Conservation (phyloP, 352 stramenopile genomes). For the Phytophthora ramorum region DNA sequence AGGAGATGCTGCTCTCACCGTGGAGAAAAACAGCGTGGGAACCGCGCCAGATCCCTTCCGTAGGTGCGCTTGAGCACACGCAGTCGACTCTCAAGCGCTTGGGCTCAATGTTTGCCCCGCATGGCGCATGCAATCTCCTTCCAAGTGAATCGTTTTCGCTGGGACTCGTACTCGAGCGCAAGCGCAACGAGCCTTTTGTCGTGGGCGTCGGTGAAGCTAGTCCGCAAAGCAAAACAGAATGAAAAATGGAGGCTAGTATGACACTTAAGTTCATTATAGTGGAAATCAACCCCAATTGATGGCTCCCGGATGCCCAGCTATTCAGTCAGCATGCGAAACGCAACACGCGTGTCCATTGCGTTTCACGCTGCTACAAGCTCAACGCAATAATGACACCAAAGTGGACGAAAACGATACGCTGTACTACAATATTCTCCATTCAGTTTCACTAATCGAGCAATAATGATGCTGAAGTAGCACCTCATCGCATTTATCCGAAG, state of each 20-base stretch:
- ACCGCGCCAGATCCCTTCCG: not conserved
- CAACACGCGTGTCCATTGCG: not conserved
- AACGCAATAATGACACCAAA: not conserved
- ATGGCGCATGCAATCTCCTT: not conserved
- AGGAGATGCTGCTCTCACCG: not conserved
- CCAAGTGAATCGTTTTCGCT: not conserved
- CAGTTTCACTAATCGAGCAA: not conserved
- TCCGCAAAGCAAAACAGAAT: not conserved
- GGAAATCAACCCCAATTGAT: conserved; percentile 1
- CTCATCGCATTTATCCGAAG: not conserved
- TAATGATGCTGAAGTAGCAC: not conserved
- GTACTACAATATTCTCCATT: not conserved
- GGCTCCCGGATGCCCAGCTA: not conserved
- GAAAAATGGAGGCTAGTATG: not conserved
- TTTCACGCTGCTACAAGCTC: not conserved
- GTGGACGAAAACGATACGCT: not conserved
- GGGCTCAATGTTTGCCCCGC: not conserved
- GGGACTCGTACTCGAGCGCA: conserved; percentile 3
- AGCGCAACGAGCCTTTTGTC: not conserved
- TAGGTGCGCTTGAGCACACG: conserved; percentile 1
- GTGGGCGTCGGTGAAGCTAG: not conserved
- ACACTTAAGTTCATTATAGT: not conserved
- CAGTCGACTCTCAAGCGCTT: not conserved
- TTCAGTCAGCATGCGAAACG: not conserved
- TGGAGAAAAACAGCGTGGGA: conserved; percentile 5